Percentiles rank a stretch among this genome's conserved stretches.
Conservation (phyloP, 768 basidiomycete genomes). For the Daedaleopsis nitida region DNA sequence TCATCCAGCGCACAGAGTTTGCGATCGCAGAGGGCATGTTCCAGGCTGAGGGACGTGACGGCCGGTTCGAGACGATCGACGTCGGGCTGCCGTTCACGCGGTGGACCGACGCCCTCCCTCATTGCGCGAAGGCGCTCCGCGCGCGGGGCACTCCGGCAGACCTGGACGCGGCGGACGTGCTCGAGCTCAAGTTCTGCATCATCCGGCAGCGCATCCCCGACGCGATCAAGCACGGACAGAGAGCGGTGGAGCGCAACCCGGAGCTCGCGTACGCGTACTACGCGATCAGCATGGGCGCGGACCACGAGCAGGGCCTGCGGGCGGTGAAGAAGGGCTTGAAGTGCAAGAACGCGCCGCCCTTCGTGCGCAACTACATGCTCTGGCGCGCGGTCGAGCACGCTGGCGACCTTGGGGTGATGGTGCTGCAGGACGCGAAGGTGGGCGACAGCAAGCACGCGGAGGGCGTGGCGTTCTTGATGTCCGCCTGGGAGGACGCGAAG, state of each 20-base stretch:
- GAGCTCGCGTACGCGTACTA: conserved; percentile 67
- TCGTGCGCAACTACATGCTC: conserved; percentile 56
- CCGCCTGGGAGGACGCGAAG: conserved; percentile 62
- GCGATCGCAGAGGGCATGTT: conserved; percentile 60
- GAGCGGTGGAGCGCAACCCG: conserved; percentile 55
- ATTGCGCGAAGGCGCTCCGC: conserved; percentile 59
- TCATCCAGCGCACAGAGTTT: conserved; percentile 62
- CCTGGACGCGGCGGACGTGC: conserved; percentile 58
- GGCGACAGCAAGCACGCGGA: conserved; percentile 50
- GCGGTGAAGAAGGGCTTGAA: conserved; percentile 69
- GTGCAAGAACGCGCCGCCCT: conserved; percentile 54
- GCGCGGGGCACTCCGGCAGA: conserved; percentile 42
- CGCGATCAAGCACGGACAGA: conserved; percentile 48
- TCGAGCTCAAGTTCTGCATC: conserved; percentile 63
- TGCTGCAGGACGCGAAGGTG: conserved; percentile 45
- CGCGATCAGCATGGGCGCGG: conserved; percentile 51
- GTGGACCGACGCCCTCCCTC: conserved; percentile 61
- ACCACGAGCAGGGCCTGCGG: conserved; percentile 53
- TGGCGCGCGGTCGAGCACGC: conserved; percentile 66
- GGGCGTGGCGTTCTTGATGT: conserved; percentile 60
- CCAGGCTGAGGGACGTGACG: conserved; percentile 43
- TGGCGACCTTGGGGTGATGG: conserved; percentile 53
- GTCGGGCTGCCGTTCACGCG: conserved; percentile 59
- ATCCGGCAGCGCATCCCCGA: conserved; percentile 50
- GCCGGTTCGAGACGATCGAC: conserved; percentile 42